Percentiles rank a stretch among this genome's conserved stretches.
phyloP scores from a whole-genome alignment of 1,284 basidiomycete genomes.

The Chiua sp. region DNA sequence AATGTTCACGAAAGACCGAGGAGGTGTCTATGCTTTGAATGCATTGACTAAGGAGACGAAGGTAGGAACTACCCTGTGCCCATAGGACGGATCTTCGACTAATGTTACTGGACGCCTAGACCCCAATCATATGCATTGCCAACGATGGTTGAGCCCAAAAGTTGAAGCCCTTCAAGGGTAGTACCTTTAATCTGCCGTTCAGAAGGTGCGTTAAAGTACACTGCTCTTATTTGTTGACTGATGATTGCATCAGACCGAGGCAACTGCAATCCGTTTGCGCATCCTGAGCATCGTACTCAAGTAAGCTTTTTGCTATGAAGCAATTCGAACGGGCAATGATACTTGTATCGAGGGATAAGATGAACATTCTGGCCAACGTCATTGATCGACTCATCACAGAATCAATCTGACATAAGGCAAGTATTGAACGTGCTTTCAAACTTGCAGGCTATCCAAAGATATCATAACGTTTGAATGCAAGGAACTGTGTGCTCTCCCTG shows the following conservation, averaged over 20 bases:
- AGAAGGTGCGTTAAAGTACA: conserved; percentile 56
- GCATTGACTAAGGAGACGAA: conserved; percentile 94
- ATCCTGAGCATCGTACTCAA: conserved; percentile 91
- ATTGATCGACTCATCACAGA: conserved; percentile 91
- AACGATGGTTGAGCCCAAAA: conserved; percentile 91
- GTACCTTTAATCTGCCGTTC: conserved; percentile 82
- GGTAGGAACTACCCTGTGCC: conserved; percentile 44
- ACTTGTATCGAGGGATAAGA: conserved; percentile 74
- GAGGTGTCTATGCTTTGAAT: conserved; percentile 94
- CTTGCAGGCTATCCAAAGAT: conserved; percentile 84
- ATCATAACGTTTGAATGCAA: conserved; percentile 92
- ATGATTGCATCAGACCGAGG: conserved; percentile 61
- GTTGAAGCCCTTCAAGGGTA: conserved; percentile 84
- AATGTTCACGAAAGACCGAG: conserved; percentile 97
- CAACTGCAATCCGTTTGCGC: conserved; percentile 77
- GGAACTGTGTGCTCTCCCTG: conserved; percentile 63
- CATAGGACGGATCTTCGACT: not conserved
- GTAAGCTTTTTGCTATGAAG: conserved; percentile 46
- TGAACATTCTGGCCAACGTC: conserved; percentile 91
- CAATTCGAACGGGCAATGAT: not conserved
- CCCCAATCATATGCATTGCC: conserved; percentile 98
- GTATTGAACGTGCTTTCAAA: conserved; percentile 98
- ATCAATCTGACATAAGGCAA: conserved; percentile 95
- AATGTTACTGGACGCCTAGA: conserved; percentile 46
- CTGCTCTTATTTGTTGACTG: conserved; percentile 1